Percentiles rank a stretch among this genome's conserved stretches.
These are phyloP conservation scores for Hypoxylon trugodes DNA, from an alignment of 495 filamentous ascomycete genomes.

Conservation along the genomic window DNA sequence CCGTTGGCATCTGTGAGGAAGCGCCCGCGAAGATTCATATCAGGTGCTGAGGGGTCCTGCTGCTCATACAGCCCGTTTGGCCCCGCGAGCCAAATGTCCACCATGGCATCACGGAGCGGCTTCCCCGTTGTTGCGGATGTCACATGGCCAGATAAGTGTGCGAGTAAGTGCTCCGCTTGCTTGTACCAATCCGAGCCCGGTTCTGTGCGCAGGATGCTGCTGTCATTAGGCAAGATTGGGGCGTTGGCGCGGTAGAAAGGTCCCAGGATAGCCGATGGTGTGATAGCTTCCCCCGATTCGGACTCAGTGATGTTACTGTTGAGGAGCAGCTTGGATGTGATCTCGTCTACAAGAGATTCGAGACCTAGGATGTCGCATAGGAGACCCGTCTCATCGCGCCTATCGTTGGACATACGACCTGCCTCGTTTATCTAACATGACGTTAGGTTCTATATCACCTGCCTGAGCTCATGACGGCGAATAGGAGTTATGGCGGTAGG, in stretches of 20 bases:
- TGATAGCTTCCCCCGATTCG: too few species aligned
- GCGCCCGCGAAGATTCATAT: conserved; percentile 77
- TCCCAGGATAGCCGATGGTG: conserved; percentile 76
- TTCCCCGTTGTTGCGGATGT: conserved; percentile 62
- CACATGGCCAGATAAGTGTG: conserved; percentile 70
- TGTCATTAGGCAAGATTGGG: conserved; percentile 68
- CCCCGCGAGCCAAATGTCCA: conserved; percentile 82
- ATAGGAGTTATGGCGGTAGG: neutral
- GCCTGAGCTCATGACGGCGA: neutral
- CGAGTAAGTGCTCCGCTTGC: conserved; percentile 61
- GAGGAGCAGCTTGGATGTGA: conserved; percentile 68
- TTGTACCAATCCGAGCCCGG: conserved; percentile 45
- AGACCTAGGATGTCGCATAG: conserved; percentile 77
- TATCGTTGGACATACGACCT: conserved; percentile 74
- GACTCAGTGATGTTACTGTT: conserved; percentile 50
- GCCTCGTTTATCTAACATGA: conserved; percentile 69
- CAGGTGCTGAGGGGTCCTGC: conserved; percentile 74
- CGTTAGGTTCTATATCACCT: conserved; percentile 7
- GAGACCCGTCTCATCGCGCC: conserved; percentile 77
- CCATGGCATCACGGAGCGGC: conserved; percentile 66
- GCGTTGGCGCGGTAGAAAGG: conserved; percentile 81
- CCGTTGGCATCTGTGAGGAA: conserved; percentile 73
- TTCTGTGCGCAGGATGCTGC: conserved; percentile 60
- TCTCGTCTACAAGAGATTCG: conserved; percentile 79
- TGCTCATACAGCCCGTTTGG: conserved; percentile 85